Base-by-base conservation (phyloP, 176 grass and related monocot species). In the Coix lacrymajobi region DNA sequence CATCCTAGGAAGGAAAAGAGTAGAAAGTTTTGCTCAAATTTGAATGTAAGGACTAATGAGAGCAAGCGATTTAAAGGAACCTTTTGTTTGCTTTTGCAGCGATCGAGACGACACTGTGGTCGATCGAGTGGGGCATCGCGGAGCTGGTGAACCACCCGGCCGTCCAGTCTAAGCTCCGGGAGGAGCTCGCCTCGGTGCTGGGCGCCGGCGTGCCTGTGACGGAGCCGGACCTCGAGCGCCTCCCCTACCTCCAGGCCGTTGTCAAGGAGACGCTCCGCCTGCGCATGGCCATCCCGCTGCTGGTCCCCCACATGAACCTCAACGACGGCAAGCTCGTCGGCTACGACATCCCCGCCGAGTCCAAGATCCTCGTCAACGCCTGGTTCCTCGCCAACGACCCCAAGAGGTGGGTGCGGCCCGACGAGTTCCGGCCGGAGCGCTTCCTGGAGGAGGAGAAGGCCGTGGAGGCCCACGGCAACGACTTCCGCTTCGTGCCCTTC, bases 231-330 rank as follows among this genome's bases (percentile, higher is more conserved):
- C 85, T 93, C 4, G 86, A 83, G 44, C 90, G 88, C 46, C 93
- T 98, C 32, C 96, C 96, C 1, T 98, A 95, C 85, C 90, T 98
- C 64, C 92, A 98, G 84, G 80, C 93, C 25, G 73, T 95, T n/a
- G 83, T 98, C 60, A 98, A 93, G 89, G 96, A 98, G 93, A 98
- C 96, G 0, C 89, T 98, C 31, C 96, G 96, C 46, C 80, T 98
- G 20, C 96, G 96, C 87, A 98, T 98, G 96, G 96, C 96, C 45
- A 98, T 98, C 88, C 96, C 96, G 54, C 89, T 98, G 19, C 91
- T 98, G 22, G 96, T 98, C n/a, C 96, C 96, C 15, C 96, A 98
- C 93, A 98, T 98, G 96, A 98, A 98, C 93, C 96, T 98, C 79
- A 75, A 79, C 75, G 89, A 98, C 38, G 96, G 87, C 56, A 95